Evolutionary conservation across 768 basidiomycete genomes (phyloP).

Genomic region (Hygrocybe punicea): DNA sequence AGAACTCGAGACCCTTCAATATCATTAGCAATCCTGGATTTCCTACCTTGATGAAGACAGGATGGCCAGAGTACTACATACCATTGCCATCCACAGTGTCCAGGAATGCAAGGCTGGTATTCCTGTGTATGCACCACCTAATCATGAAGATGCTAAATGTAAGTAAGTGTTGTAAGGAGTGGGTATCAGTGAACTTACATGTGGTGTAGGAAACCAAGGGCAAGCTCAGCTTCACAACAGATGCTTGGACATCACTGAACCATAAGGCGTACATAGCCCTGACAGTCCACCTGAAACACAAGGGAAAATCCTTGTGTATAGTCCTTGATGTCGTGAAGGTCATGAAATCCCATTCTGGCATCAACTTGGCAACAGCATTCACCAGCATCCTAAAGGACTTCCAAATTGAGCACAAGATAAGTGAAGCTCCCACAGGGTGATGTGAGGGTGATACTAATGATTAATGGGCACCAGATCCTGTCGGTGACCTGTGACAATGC

Average conservation of each 20-base stretch:
- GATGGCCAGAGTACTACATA: too few relatives aligned
- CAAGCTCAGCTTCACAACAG: not conserved
- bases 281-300: too few relatives aligned
- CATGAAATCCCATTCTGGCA: conserved; percentile 33
- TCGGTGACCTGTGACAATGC: not conserved
- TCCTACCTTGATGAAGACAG: too few relatives aligned
- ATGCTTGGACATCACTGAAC: too few relatives aligned
- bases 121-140: not conserved
- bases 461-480: not conserved
- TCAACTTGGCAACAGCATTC: conserved; percentile 35
- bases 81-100: too few relatives aligned
- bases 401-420: conserved; percentile 33
- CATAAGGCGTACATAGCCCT: too few relatives aligned
- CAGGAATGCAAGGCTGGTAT: not conserved
- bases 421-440: conserved; percentile 8
- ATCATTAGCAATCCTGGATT: not conserved
- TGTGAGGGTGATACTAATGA: not conserved
- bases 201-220: too few relatives aligned
- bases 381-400: conserved; percentile 32
- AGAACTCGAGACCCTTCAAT: not conserved
- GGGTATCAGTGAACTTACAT: too few relatives aligned
- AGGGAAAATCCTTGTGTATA: too few relatives aligned
- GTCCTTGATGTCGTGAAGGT: too few relatives aligned
- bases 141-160: not conserved
- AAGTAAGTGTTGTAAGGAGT: too few relatives aligned